Evolutionary conservation across 2,329 filamentous ascomycete species (phyloP).

Genomic region (Xylariaceae sp.): DNA sequence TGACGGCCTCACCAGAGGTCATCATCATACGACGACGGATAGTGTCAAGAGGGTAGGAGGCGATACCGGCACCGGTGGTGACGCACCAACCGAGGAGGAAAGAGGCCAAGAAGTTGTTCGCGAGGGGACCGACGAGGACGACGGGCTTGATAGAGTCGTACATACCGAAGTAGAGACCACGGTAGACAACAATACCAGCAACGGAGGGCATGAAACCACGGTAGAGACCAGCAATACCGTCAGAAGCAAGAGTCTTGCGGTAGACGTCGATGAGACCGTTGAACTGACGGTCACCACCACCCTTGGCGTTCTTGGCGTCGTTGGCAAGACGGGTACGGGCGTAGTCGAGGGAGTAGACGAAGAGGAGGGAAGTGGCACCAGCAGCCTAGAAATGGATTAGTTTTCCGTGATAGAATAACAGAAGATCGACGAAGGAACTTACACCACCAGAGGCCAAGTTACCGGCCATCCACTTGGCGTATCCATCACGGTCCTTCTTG

Average conservation of each 20-base stretch:
- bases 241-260: conserved; percentile 98
- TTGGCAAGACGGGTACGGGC: conserved; percentile 99
- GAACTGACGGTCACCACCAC: conserved; percentile 97
- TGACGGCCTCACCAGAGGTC: conserved; percentile 95
- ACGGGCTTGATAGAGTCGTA: conserved; percentile 99
- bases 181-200: conserved; percentile 98
- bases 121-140: conserved; percentile 81
- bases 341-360: conserved; percentile 99
- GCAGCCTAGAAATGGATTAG: conserved; percentile 60
- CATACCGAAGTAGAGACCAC: conserved; percentile 99
- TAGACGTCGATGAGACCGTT: conserved; percentile 99
- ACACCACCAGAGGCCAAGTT: conserved; percentile 99
- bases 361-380: conserved; percentile 98
- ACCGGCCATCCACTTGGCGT: conserved; percentile 97
- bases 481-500: conserved; percentile 99
- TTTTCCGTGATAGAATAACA: not conserved
- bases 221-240: conserved; percentile 99
- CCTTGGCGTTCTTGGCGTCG: conserved; percentile 98
- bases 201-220: conserved; percentile 99
- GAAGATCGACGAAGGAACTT: conserved; percentile 41
- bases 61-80: conserved; percentile 99
- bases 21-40: conserved; percentile 99
- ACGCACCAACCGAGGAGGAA: conserved; percentile 98
- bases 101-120: conserved; percentile 99
- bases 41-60: conserved; percentile 99